Evolutionary conservation across 805 yeast species (phyloP), one percentile per base, ranked within the genome.

Genomic region (Monosporozyma aquatica): DNA sequence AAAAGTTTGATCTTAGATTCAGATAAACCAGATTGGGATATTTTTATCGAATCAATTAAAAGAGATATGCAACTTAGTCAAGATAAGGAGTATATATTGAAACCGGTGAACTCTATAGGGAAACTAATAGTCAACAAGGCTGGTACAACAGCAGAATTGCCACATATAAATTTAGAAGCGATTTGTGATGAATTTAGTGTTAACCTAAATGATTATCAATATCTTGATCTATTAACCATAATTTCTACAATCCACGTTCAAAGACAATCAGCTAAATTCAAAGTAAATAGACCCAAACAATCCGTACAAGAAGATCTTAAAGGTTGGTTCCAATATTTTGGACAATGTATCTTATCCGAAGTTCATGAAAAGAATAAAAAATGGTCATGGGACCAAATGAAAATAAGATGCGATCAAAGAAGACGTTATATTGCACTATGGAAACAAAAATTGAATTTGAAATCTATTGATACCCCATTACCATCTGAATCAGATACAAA

Each of bases 71-170:
- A 17, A 15, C 2, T 23, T 15, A 24, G 24, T 15, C 13, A 24
- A 14, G 21, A 35, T 18, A 24, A 17, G 13, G 32, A 10, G 14
- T 24, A 15, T 25, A 69, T 92, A 7, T 64, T 92, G 45, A 75
- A 80, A 43, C 99, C 99, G 0, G 95, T 92, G 1, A 77, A 87
- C 8, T 97, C 97, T 21, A 68, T 71, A 33, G 97, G 97, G 28
- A 82, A 80, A 53, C 62, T 94, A 26, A 80, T 87, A 0, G 66
- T 92, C 13, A 85, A 85, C 63, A 92, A 92, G 58, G 59, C 68
- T 4, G 92, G 92, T 1, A 72, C 92, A 1, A 79, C 90, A 0
- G 81, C 76, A 36, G 59, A 67, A 0, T 63, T 62, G 28, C 92
- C 92, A 6, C 92, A 85, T 57, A 71, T 86, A 17, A 72, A 76